phyloP scores from a whole-genome alignment of 2,329 filamentous ascomycete species.

The Myotisia sp. region DNA sequence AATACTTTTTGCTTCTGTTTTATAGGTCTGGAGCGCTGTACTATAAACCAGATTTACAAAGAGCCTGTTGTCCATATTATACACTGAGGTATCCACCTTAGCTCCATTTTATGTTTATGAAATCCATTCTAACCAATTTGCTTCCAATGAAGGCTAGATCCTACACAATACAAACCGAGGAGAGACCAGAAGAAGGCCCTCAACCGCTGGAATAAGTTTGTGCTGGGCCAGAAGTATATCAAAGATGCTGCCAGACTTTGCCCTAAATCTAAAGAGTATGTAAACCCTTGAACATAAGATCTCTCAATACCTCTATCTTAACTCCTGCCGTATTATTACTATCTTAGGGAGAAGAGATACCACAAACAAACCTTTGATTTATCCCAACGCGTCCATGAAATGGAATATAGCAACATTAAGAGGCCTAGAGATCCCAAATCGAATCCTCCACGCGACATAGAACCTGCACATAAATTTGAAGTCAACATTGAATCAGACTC shows the following conservation, averaged over 20 bases:
- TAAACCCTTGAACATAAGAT: conserved; percentile 5
- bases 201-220: conserved; percentile 35
- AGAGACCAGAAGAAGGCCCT: conserved; percentile 35
- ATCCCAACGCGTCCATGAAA: conserved; percentile 27
- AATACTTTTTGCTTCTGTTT: conserved; percentile 8
- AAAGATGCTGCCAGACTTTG: conserved; percentile 32
- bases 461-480: conserved; percentile 37
- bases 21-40: conserved; percentile 34
- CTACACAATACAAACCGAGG: conserved; percentile 28
- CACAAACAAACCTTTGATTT: conserved; percentile 33
- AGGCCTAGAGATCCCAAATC: conserved; percentile 32
- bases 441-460: conserved; percentile 26
- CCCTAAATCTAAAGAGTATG: conserved; percentile 32
- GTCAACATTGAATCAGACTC: conserved; percentile 35
- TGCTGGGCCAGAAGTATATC: conserved; percentile 35
- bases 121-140: neutral
- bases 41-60: conserved; percentile 45
- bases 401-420: conserved; percentile 32
- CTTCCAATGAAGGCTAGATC: conserved; percentile 26
- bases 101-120: no score
- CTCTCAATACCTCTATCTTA: neutral
- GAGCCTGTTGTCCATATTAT: conserved; percentile 81
- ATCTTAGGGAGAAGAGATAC: conserved; percentile 29
- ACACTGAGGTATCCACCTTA: conserved; percentile 28
- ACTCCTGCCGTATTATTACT: neutral